These are phyloP conservation scores for Musa acuminata DNA, from an alignment of 176 grass and related monocot genomes.

Conservation along the genomic window DNA sequence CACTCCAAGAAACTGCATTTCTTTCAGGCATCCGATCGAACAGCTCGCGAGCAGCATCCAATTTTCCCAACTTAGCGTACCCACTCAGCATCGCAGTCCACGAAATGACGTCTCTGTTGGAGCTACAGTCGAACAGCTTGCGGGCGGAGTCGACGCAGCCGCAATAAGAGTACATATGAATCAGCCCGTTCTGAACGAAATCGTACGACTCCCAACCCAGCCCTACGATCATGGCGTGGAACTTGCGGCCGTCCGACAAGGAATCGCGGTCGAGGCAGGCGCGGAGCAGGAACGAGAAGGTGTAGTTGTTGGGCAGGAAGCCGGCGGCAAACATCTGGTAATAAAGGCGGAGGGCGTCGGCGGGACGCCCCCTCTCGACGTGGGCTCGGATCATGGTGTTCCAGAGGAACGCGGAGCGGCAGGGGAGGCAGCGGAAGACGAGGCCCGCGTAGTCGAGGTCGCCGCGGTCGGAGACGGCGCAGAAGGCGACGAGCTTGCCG, in stretches of 20 bases:
- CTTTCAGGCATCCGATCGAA: slow-evolving; percentile 47
- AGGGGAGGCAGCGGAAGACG: slow-evolving; percentile 35
- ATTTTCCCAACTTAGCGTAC: slow-evolving; percentile 10
- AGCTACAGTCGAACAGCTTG: slow-evolving; percentile 19
- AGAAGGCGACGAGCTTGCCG: slow-evolving; percentile 30
- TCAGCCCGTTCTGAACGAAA: slow-evolving; percentile 54
- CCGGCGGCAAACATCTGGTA: slow-evolving; percentile 13
- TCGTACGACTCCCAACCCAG: slow-evolving; percentile 33
- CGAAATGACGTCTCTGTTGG: slow-evolving; percentile 29
- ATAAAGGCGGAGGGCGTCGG: background rate
- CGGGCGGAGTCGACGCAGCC: slow-evolving; percentile 25
- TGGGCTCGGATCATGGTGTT: slow-evolving; percentile 50
- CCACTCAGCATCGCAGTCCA: slow-evolving; percentile 41
- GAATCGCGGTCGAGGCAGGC: background rate
- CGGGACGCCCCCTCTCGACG: background rate
- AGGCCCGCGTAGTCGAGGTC: slow-evolving; percentile 10
- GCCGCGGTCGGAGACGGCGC: slow-evolving; percentile 16
- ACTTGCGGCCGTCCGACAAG: background rate
- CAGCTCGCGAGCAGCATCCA: slow-evolving; percentile 19
- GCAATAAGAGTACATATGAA: slow-evolving; percentile 45
- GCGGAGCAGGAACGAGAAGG: slow-evolving; percentile 9
- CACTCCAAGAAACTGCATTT: slow-evolving; percentile 45
- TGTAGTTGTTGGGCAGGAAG: slow-evolving; percentile 10
- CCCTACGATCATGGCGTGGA: slow-evolving; percentile 33
- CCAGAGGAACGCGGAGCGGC: slow-evolving; percentile 22